Conservation (phyloP, 208 protist genomes). For the Leishmania major region DNA sequence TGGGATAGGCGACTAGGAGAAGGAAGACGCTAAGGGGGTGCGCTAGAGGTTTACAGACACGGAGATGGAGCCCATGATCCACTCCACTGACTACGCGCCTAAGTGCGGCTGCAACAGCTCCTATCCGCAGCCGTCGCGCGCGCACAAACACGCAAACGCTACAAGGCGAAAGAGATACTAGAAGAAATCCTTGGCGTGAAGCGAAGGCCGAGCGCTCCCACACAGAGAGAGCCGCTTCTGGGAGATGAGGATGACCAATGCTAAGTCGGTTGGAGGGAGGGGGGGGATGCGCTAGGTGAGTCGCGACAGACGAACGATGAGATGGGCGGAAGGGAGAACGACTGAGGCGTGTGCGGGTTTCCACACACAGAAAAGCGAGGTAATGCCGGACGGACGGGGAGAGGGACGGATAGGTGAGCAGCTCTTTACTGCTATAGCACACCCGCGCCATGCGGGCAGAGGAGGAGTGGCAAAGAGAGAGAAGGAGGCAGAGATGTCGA, state of each 20-base stretch:
- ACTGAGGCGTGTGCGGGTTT: not conserved
- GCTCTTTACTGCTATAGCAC: not conserved
- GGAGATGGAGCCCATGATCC: not conserved
- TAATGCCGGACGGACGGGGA: not conserved
- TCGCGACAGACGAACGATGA: not conserved
- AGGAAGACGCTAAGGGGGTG: not conserved
- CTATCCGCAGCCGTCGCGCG: not conserved
- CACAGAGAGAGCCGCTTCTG: not conserved
- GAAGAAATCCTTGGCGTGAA: not conserved
- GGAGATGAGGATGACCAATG: not conserved
- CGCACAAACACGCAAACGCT: not conserved
- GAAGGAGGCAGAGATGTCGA: not conserved
- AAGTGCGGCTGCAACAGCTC: not conserved
- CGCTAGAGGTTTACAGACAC: not conserved
- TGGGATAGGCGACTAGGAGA: not conserved
- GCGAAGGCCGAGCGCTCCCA: not conserved
- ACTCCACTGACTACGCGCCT: not conserved
- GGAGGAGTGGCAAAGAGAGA: not conserved
- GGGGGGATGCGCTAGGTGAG: not conserved
- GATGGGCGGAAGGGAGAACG: not conserved
- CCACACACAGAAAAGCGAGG: not conserved
- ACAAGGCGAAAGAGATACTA: slow-evolving; percentile 1
- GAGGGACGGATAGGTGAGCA: not conserved
- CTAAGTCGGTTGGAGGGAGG: not conserved
- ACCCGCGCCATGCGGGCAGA: not conserved